Evolutionary conservation across 306 rosid genomes (phyloP).

Genomic region (Boehmeria nivea): DNA sequence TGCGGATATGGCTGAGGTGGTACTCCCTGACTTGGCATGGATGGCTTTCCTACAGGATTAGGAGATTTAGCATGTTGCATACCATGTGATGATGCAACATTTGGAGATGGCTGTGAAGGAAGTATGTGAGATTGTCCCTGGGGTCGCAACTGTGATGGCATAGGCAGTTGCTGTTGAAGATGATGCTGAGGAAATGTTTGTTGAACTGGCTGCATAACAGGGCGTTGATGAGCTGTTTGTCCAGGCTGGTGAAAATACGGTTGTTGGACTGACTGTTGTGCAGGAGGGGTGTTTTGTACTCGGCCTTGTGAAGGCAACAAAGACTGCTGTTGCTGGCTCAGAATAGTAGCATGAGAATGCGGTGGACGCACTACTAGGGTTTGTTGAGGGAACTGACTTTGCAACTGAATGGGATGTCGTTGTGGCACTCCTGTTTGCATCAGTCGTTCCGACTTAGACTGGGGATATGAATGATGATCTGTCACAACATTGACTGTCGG

Average conservation of each 20-base stretch:
- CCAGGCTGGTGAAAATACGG: slow-evolving; percentile 55
- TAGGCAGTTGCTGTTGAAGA: slow-evolving; percentile 42
- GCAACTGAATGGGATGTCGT: slow-evolving; percentile 48
- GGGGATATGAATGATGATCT: slow-evolving; percentile 67
- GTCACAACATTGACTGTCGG: slow-evolving; percentile 53
- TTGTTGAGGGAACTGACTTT: slow-evolving; percentile 61
- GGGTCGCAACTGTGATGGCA: slow-evolving; percentile 49
- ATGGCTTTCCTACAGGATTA: slow-evolving; percentile 54
- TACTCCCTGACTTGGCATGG: slow-evolving; percentile 45
- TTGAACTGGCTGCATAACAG: slow-evolving; percentile 50
- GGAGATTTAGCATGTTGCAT: slow-evolving; percentile 45
- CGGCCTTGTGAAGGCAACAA: slow-evolving; percentile 56
- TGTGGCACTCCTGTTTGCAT: slow-evolving; percentile 53
- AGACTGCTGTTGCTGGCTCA: slow-evolving; percentile 57
- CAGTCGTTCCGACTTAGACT: slow-evolving; percentile 53
- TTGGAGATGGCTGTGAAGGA: slow-evolving; percentile 32
- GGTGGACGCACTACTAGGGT: slow-evolving; percentile 51
- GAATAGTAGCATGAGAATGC: slow-evolving; percentile 48
- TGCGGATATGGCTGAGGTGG: slow-evolving; percentile 51
- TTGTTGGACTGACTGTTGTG: slow-evolving; percentile 43
- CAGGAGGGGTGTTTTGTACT: slow-evolving; percentile 43
- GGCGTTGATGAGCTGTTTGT: slow-evolving; percentile 45
- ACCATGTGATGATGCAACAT: slow-evolving; percentile 42
- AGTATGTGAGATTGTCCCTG: slow-evolving; percentile 50
- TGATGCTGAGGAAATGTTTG: slow-evolving; percentile 39